Base-by-base conservation (phyloP, 2,329 filamentous ascomycete genomes). In the Pseudogymnoascus sp. region DNA sequence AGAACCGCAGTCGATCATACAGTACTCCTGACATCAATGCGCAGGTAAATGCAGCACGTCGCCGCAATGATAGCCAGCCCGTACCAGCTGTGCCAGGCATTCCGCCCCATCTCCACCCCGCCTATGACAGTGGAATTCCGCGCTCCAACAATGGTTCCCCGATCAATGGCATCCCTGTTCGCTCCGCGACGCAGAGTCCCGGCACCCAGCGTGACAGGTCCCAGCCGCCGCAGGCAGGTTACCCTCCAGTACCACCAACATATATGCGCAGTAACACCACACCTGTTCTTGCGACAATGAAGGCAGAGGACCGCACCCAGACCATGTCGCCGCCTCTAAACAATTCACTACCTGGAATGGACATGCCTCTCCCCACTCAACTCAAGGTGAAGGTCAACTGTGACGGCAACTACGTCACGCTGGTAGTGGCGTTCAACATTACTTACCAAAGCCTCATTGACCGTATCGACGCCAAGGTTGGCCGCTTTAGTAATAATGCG, bases 371-470 rank as follows among this genome's bases (percentile, higher is more conserved):
- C 57, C 82, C 79, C 48, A 85, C 89, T 6, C 94, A 97, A 70
- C 81, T 99, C 58, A 97, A 96, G 75, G 92, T 96, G 57, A 95
- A 95, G 71, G 91, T 99, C 61, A 92, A 92, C 69, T 95, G 90
- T 70, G 90, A 94, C 61, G 88, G 88, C 52, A 94, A 92, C 70
- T 95, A 95, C 66, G 88, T 96, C 61, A 96, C 92, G 0, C 80
- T 99, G n/a, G 92, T 99, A 9, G 95, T 96, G 39, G 89, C 90
- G 30, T 95, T 90, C 74, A 96, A 95, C 71, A 97, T 97, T 68
- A 88, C 90, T 38, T 97, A 95, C 74, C 90, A 94, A 65, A 94
- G 90, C 21, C 79, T 99, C 60, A 91, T 94, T 64, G 94, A 97
- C 71, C 88, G 94, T 9, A 96, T 99, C 67, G 94, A 99, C 70